Conservation (phyloP, 176 grass and related monocot species). For the Leersia perrieri region DNA sequence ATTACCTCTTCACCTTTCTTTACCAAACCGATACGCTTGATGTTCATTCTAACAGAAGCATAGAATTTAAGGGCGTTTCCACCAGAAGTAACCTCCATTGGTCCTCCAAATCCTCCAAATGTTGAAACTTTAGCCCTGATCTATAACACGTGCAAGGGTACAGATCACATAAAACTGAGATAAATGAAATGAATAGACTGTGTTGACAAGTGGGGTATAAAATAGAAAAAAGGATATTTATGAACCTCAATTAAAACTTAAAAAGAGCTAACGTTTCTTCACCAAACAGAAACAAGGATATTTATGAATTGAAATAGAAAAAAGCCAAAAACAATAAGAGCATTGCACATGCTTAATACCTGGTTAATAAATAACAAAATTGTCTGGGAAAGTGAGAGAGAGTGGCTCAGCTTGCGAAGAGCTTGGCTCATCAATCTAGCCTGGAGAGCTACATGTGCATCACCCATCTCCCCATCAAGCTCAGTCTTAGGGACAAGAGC, state of each 20-base stretch:
- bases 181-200: background rate
- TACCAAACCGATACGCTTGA: constrained; percentile 77
- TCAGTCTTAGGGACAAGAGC: constrained; percentile 94
- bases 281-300: background rate
- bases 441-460: constrained; percentile 92
- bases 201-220: background rate
- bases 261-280: background rate
- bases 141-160: constrained; percentile 34
- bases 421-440: constrained; percentile 97
- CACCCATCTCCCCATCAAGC: constrained; percentile 98
- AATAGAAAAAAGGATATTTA: too few species aligned
- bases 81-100: constrained; percentile 87
- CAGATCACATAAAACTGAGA: background rate
- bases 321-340: background rate
- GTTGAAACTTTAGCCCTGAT: constrained; percentile 77
- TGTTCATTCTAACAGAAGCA: constrained; percentile 88
- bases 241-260: background rate
- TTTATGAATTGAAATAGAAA: background rate
- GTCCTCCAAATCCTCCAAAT: constrained; percentile 91
- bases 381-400: constrained; percentile 80
- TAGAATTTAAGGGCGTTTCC: constrained; percentile 98
- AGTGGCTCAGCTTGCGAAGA: constrained; percentile 94
- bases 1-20: constrained; percentile 96
- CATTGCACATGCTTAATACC: constrained; percentile 35
- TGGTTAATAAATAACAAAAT: constrained; percentile 95